Evolutionary conservation across 2,329 filamentous ascomycete genomes (phyloP).

Genomic region (Pseudonectria foliicola): DNA sequence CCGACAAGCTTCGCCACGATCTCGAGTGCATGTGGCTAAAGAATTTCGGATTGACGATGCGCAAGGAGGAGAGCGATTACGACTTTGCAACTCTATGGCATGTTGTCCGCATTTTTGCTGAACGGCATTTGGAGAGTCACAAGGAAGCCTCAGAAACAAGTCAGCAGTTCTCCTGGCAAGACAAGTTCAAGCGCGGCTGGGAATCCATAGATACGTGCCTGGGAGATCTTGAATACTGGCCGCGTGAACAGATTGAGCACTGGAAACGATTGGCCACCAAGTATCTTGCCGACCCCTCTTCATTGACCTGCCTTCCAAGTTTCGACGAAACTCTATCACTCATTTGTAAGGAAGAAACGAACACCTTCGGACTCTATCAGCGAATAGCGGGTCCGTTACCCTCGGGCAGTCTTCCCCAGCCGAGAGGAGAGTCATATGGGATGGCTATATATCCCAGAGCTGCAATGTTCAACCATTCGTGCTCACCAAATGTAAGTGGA

Average conservation of each 20-base stretch:
- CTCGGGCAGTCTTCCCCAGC: slow-evolving; percentile 3
- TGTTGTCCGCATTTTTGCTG: slow-evolving; percentile 21
- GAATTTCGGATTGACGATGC: slow-evolving; percentile 9
- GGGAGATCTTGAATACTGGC: slow-evolving; percentile 23
- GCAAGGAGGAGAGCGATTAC: slow-evolving; percentile 15
- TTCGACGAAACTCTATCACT: slow-evolving; percentile 15
- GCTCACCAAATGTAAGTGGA: slow-evolving; percentile 20
- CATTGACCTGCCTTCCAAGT: slow-evolving; percentile 9
- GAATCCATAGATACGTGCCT: slow-evolving; percentile 19
- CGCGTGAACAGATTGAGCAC: slow-evolving; percentile 17
- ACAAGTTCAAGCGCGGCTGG: slow-evolving; percentile 18
- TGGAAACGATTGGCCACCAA: slow-evolving; percentile 18
- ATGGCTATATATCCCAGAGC: slow-evolving; percentile 20
- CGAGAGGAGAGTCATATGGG: slow-evolving; percentile 20
- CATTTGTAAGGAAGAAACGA: slow-evolving; percentile 24
- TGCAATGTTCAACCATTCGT: slow-evolving; percentile 24
- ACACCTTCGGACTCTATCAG: slow-evolving; percentile 22
- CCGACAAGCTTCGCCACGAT: slow-evolving; percentile 16
- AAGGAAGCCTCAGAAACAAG: background rate
- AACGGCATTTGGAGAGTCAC: slow-evolving; percentile 13
- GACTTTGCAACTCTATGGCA: slow-evolving; percentile 23
- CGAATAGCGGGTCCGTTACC: slow-evolving; percentile 14
- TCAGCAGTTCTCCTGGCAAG: slow-evolving; percentile 5
- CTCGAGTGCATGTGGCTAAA: slow-evolving; percentile 22
- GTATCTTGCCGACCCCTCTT: slow-evolving; percentile 15